Evolutionary conservation across 116 monocot genomes (phyloP), one percentile per base, ranked within the genome.

Genomic region (Phalaenopsis hybrid): DNA sequence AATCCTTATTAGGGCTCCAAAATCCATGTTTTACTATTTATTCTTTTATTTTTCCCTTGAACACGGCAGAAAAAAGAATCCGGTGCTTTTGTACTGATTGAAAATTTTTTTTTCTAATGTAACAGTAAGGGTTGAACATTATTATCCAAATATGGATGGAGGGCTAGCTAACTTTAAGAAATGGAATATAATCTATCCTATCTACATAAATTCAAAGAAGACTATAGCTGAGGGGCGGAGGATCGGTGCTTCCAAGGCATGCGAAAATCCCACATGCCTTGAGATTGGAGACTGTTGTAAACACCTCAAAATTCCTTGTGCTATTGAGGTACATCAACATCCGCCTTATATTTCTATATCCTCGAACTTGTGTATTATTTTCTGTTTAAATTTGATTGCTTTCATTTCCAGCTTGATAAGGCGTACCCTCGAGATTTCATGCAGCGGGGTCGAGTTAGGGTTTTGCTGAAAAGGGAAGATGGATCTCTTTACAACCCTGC

Each of bases 401-500:
- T 43, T 63, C 50, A 13, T 72, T 68, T 81, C 79, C 81, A 99
- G 99, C 20, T 88, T 63, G 98, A 99, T 70, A 99, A 95, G 87
- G 94, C 94, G 59, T 95, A 95, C 72, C 94, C 95, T 44, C 85
- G 99, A 76, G 99, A 94, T 65, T 99, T 99, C 89, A 89, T 99
- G 95, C 92, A 92, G 84, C 86, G 83, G 44, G 99, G 95, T 21
- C 91, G 99, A 70, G 92, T 99, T 46, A 99, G 99, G 83, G 85
- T 94, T 79, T 81, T 91, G 74, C 79, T 95, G 72, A 99, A 92
- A 79, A 91, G 65, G 50, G 95, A 89, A 15, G 95, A 99, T 67
- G 99, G 99, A 1, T 88, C 95, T 20, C 81, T 86, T 16, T 79
- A 63, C 33, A 99, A 95, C 82, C 91, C 92, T 78, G 87, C 86